Base-by-base conservation (phyloP, 2,329 filamentous ascomycete genomes). In the Aspergillus pseudoviridinutans region DNA sequence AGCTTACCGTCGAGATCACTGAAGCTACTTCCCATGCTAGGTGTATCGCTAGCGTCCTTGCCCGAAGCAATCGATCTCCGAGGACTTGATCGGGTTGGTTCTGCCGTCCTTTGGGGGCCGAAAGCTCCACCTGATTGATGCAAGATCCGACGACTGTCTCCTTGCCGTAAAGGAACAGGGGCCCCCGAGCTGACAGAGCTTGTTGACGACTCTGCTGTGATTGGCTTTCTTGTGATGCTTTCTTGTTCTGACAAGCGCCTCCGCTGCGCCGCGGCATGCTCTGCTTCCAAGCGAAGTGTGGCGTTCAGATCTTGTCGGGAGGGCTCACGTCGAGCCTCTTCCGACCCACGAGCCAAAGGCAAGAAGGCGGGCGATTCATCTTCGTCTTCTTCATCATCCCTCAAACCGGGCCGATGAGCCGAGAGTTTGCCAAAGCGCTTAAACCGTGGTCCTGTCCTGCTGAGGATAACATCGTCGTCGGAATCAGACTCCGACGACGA, bases 21-120 rank as follows among this genome's bases (percentile, higher is more conserved):
- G 64, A 87, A 87, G 56, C 84, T 87, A 60, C 84, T 87, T 0
- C 85, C 85, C 82, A 86, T 86, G 60, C 82, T 85, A 3, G 82
- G 82, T 9, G 81, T 82, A 58, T 84, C 82, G 56, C 80, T 84
- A 12, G 78, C 74, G 27, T 79, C 78, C 44, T 71, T 72, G 2
- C 71, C 71, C 46, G 72, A 67, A 53, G 67, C 60, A 24, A 61
- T 61, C 10, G 71, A 71, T 44, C 71, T 71, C n/a, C 76, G 74
- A 0, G 82, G 80, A 57, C 79, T 82, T 24, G 80, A 69, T 35
- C 74, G 75, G 2, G 78, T 75, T 17, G 83, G 64, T 47, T 82
- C 80, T 1, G 78, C 78, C 7, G 79, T 71, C 44, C 83, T 80
- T 38, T 76, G 74, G 1, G 82, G 79, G 54, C 74, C 74, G 3